Base-by-base conservation (phyloP, 2,329 filamentous ascomycete genomes). In the Neofusicoccum sp. region DNA sequence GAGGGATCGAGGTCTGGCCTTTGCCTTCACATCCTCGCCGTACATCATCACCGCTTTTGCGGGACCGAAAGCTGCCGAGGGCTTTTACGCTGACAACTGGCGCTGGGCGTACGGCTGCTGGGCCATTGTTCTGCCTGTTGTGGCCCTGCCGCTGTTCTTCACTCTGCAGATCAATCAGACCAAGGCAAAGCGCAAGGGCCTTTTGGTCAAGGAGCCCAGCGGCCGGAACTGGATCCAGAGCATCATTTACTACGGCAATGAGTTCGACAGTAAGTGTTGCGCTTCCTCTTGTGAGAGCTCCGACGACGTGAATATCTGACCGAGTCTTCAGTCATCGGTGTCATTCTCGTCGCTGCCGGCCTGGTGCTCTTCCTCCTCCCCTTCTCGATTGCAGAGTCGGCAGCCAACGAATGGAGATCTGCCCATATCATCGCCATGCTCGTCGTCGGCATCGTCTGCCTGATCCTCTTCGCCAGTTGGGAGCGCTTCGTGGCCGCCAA, bases 81-180 rank as follows among this genome's bases (percentile, higher is more conserved):
- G 78, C 0, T 84, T 89, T 65, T 77, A 87, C 50, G 77, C 82
- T 2, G 76, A 80, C 2, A 85, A 83, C 54, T 91, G 85, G 84
- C 83, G 86, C 41, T 91, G 88, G 89, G 87, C 82, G 1, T 91
- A 87, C 69, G 89, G 87, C 44, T 80, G 83, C 66, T 91, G 89
- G 74, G 80, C 84, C 45, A 87, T 92, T 67, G 81, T 91, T 64
- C 79, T 86, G 5, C 87, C 88, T 1, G 73, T 82, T 44, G 81
- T 88, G 49, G 84, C 83, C 29, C 65, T 87, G 14, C 61, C 61
- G 28, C 41, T 62, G 3, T 45, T 31, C n/a, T 33, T 34, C 39
- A 14, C 33, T 12, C 61, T 62, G 8, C 36, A 7, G 16, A 28
- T 9, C 33, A 56, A 47, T 39, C 33, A 36, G 28, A 22, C 29